Evolutionary conservation across 495 filamentous ascomycete genomes (phyloP).

Genomic region (Tetracladium marchalianum): DNA sequence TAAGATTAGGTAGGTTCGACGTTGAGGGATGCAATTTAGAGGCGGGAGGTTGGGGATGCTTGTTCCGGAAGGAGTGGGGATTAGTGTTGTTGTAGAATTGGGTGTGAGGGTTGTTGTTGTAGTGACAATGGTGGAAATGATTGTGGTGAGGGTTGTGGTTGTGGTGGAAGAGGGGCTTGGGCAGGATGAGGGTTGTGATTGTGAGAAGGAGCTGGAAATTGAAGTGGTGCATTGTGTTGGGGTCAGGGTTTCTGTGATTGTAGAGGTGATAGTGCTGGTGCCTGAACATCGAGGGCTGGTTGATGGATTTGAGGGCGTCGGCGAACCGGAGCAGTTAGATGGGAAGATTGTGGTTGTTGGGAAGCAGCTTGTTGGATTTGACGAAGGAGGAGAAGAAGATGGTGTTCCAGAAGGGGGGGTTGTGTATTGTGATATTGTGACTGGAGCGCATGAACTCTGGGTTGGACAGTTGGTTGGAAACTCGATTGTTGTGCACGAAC

Average conservation of each 20-base stretch:
- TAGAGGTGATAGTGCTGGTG: background rate
- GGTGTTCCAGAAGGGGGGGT: no score
- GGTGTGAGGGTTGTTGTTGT: background rate
- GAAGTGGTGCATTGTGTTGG: background rate
- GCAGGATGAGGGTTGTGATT: background rate
- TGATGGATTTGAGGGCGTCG: background rate
- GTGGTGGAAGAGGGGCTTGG: background rate
- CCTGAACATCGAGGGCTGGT: background rate
- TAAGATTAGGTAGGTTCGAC: constrained; percentile 3
- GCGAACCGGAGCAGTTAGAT: background rate
- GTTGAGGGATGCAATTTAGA: background rate
- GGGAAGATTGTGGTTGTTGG: background rate
- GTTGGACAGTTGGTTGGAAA: no score
- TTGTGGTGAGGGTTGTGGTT: background rate
- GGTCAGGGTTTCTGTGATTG: background rate
- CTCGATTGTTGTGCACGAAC: no score
- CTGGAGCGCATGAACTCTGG: no score
- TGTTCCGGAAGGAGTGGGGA: background rate
- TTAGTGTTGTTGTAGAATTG: background rate
- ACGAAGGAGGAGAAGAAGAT: no score
- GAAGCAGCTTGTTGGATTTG: background rate
- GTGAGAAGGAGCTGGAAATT: background rate
- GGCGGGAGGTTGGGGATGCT: background rate
- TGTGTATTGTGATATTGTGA: no score
- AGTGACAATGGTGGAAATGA: background rate